Base-by-base conservation (phyloP, 352 stramenopile genomes). In the Pythium oligandrum region DNA sequence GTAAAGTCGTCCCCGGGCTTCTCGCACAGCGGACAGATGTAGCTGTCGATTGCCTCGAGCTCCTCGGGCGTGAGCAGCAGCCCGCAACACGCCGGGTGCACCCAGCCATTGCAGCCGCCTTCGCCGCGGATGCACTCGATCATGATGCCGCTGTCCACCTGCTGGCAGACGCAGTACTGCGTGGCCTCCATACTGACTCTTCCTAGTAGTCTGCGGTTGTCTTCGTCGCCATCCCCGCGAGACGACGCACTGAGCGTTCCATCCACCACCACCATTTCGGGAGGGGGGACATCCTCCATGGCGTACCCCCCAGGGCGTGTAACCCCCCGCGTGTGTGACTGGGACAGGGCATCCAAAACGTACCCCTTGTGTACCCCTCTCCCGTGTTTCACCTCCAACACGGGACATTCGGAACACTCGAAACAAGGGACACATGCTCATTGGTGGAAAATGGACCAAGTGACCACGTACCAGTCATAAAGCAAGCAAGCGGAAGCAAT, bases 61-160 rank as follows among this genome's bases (percentile, higher is more conserved):
- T 97, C 86, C 51, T 93, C 71, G 51, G 86, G 72, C 33, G 85
- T 92, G 53, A 97, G 63, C 36, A 90, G 64, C 12, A 97, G 78
- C 9, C 86, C 86, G 54, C 86, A 96, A 60, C 89, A 96, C 51
- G 59, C 62, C 37, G 88, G 89, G 51, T 97, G 89, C 37, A 96
- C 90, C 86, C 86, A 97, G 53, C 89, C 86, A 46, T 96, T 91
- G 66, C 89, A 97, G 57, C 89, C 89, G 50, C 83, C 87, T 17
- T 71, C 81, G 60, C 88, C 88, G 59, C 88, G 84, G 56, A 90
- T 96, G 70, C 89, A 97, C 74, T 96, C 86, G 68, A 97, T 95
- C 89, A 97, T 97, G 70, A 96, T 93, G 34, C 86, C 81, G 62
- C 73, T 83, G 59, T 63, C 83, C 3, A 69, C 56, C 69, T 93